These are phyloP conservation scores for Setomelanomma holmii DNA, from an alignment of 2,329 filamentous ascomycete species.

Conservation along the genomic window DNA sequence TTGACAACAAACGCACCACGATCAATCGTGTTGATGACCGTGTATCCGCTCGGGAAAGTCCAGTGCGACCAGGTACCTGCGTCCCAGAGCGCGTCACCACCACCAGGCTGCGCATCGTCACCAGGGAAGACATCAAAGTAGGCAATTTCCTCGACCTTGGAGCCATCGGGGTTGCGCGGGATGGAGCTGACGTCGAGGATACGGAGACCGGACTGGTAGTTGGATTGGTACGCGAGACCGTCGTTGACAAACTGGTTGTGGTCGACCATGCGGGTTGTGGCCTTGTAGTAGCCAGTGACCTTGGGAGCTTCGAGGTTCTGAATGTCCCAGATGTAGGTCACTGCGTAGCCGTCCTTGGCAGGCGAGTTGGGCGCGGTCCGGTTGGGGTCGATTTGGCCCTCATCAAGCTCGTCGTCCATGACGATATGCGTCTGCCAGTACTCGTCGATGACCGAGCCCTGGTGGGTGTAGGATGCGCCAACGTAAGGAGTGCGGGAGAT, in stretches of 20 bases:
- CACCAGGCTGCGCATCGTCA: slow-evolving; percentile 45
- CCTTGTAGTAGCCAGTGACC: slow-evolving; percentile 54
- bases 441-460: slow-evolving; percentile 61
- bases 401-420: slow-evolving; percentile 49
- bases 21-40: slow-evolving; percentile 60
- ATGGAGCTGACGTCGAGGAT: slow-evolving; percentile 53
- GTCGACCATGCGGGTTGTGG: slow-evolving; percentile 47
- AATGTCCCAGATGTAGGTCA: slow-evolving; percentile 49
- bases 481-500: slow-evolving; percentile 63
- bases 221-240: slow-evolving; percentile 52
- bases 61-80: slow-evolving; percentile 53
- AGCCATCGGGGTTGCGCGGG: slow-evolving; percentile 45
- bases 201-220: slow-evolving; percentile 54
- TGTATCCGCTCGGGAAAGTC: slow-evolving; percentile 50
- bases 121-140: slow-evolving; percentile 54
- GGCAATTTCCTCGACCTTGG: slow-evolving; percentile 50
- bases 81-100: slow-evolving; percentile 49
- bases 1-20: slow-evolving; percentile 47
- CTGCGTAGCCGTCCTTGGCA: slow-evolving; percentile 44
- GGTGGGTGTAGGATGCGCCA: slow-evolving; percentile 64
- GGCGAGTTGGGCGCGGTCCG: slow-evolving; percentile 32
- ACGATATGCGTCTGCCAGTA: slow-evolving; percentile 46
- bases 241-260: slow-evolving; percentile 57
- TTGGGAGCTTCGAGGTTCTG: slow-evolving; percentile 44
- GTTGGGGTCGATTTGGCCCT: slow-evolving; percentile 42